Conservation (phyloP, 2,329 filamentous ascomycete genomes). For the Claviceps africana region DNA sequence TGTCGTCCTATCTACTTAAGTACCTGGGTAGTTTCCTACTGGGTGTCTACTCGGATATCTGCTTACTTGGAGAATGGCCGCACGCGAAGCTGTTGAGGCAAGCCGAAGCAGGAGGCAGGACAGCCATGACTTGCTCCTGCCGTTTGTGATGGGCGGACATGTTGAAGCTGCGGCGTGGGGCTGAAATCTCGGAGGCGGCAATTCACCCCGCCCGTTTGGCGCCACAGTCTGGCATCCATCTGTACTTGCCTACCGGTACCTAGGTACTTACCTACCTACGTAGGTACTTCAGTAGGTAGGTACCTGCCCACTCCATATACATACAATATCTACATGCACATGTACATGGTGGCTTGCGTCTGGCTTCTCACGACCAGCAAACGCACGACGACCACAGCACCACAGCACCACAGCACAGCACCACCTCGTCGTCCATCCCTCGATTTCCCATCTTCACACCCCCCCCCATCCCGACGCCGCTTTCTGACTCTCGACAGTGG, state of each 20-base stretch:
- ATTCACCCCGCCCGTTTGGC: background rate
- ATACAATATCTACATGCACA: no score
- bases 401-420: background rate
- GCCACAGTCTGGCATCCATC: background rate
- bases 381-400: background rate
- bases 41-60: no score
- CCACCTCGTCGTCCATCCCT: conserved; percentile 4
- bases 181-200: no score
- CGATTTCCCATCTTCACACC: conserved; percentile 2
- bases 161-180: background rate
- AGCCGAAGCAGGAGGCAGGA: background rate
- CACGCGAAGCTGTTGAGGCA: background rate
- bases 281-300: no score
- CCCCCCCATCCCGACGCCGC: conserved; percentile 4
- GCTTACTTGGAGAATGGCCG: no score
- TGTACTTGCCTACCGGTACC: no score
- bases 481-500: conserved; percentile 9
- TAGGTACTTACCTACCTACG: no score
- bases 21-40: no score
- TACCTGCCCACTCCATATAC: no score
- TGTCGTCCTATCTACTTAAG: no score
- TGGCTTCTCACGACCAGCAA: background rate
- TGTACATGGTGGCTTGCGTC: background rate
- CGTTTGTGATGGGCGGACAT: background rate
- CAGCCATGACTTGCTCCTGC: background rate